Evolutionary conservation across 108 stramenopile genomes (phyloP).

Genomic region (Pseudonitzschia multiseries): DNA sequence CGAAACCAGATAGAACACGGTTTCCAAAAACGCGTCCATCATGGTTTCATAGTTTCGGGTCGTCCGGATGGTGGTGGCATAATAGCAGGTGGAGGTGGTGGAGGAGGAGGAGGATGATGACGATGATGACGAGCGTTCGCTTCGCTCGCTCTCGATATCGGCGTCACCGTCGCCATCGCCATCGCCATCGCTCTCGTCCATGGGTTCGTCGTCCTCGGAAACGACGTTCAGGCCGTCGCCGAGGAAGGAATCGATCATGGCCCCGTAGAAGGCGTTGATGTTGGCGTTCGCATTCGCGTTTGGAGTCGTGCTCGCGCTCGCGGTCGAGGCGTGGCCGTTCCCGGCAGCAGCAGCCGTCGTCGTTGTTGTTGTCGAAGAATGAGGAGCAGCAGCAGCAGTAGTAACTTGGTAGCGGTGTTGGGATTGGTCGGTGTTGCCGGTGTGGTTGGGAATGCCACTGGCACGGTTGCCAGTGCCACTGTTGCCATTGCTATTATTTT

Average conservation of each 20-base stretch:
- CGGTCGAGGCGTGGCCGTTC: not conserved
- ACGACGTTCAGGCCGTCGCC: not conserved
- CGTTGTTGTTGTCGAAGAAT: not conserved
- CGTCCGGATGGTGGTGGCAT: not conserved
- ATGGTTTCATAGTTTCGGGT: not conserved
- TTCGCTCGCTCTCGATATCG: too few species aligned
- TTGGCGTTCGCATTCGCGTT: not conserved
- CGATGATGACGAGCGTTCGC: too few species aligned
- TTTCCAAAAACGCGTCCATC: constrained; percentile 2
- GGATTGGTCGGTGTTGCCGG: not conserved
- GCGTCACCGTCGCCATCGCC: too few species aligned
- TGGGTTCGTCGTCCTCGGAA: not conserved
- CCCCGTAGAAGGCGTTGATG: not conserved
- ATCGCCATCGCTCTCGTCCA: not conserved
- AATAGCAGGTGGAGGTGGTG: too few species aligned
- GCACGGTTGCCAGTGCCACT: too few species aligned
- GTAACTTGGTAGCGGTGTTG: not conserved
- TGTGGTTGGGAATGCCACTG: too few species aligned
- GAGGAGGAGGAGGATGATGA: too few species aligned
- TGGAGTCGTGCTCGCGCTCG: too few species aligned
- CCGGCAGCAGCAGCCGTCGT: not conserved
- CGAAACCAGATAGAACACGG: not conserved
- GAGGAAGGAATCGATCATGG: not conserved
- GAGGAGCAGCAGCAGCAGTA: not conserved
- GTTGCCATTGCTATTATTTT: not conserved